These are phyloP conservation scores for barley (Hordeum vulgare) DNA, from an alignment of 176 grass and related monocot genomes.

Conservation along the genomic window MorexV3_pseudomolecules_assembly NC_058519.1:642497105-642497604, in stretches of 20 bases:
- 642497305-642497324: constrained; percentile 36
- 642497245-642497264: constrained; percentile 48
- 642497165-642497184: constrained; percentile 61
- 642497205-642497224: constrained; percentile 47
- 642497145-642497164: constrained; percentile 49
- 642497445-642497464: constrained; percentile 50
- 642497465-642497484: constrained; percentile 49
- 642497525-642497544: background rate
- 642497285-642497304: constrained; percentile 49
- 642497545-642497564: constrained; percentile 36
- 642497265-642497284: constrained; percentile 71
- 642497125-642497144: constrained; percentile 48
- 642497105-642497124: constrained; percentile 14
- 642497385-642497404: background rate
- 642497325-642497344: constrained; percentile 57
- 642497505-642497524: constrained; percentile 49
- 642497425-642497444: constrained; percentile 75
- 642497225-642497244: constrained; percentile 51
- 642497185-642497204: constrained; percentile 54
- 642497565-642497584: constrained; percentile 20
- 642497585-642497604: background rate
- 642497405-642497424: constrained; percentile 33
- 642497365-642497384: background rate
- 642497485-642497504: constrained; percentile 55
- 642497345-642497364: background rate